Percentiles rank a stretch among this genome's conserved stretches.
These are phyloP conservation scores for Fusarium falciforme DNA, from an alignment of 2,329 filamentous ascomycete genomes.

Conservation along the genomic window DNA sequence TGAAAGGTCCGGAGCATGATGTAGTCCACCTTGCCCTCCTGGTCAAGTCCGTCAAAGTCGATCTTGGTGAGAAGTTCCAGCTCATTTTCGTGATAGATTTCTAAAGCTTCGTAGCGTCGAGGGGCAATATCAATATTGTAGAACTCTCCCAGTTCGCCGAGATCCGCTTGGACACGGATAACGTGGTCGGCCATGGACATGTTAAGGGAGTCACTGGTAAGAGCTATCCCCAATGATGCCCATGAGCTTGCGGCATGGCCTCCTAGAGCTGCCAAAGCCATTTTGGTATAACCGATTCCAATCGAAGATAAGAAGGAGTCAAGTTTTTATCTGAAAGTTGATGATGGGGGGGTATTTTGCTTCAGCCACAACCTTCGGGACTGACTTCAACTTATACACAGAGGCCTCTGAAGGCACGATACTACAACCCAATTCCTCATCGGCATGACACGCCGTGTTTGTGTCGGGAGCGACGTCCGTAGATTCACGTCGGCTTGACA, in stretches of 20 bases:
- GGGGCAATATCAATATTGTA: constrained; percentile 27
- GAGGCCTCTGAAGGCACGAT: too few relatives aligned
- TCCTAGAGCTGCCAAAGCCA: constrained; percentile 10
- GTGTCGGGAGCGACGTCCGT: constrained; percentile 14
- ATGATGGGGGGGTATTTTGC: neutral
- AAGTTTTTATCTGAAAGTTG: neutral
- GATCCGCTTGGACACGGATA: constrained; percentile 27
- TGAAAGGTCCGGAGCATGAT: constrained; percentile 31
- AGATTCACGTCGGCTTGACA: constrained; percentile 10
- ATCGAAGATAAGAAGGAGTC: neutral
- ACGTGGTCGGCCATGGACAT: constrained; percentile 28
- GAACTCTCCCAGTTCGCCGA: constrained; percentile 17
- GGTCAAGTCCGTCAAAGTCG: constrained; percentile 20
- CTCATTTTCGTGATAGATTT: constrained; percentile 16
- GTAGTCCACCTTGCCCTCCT: constrained; percentile 31
- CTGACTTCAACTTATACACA: neutral
- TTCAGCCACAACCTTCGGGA: too few relatives aligned
- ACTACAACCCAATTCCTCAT: too few relatives aligned
- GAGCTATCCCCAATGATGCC: neutral
- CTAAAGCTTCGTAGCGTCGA: constrained; percentile 9
- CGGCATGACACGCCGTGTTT: neutral
- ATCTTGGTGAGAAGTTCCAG: constrained; percentile 10
- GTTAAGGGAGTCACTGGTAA: constrained; percentile 7
- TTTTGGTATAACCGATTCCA: neutral
- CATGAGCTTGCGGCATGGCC: neutral